Evolutionary conservation across 768 basidiomycete species (phyloP), one percentile per base, ranked within the genome.

Genomic region (Termitomyces sp.): DNA sequence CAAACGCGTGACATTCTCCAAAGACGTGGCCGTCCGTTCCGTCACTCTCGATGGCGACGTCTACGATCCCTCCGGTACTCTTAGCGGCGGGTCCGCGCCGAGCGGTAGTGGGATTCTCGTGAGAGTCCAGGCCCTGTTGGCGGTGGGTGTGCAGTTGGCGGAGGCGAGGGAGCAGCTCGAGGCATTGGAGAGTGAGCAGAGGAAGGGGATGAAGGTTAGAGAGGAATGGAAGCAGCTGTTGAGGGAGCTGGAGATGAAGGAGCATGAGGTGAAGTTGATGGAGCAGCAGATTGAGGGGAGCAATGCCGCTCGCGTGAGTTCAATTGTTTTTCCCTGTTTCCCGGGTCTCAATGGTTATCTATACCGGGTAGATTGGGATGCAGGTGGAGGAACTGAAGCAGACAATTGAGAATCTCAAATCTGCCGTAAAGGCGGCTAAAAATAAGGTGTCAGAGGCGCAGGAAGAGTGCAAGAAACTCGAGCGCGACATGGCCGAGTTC

Each of bases 401-500:
- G 62, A 77, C 77, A 0, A 87, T 96, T 30, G 73, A 64, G 0
- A 80, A 84, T 27, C 77, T 94, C 30, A 76, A 81, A 43, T 68
- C 69, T 20, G 82, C 85, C 1, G 74, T 91, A n/a, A 72, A 85
- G 60, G 73, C 75, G 0, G 86, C 93, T 5, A 84, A 87, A 68
- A 79, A 86, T 55, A 92, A 92, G 67, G 91, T 96, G 70, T 83
- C 82, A 67, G 79, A 74, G 7, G 92, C 93, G 0, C 76, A 87
- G 49, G 85, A 79, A 0, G 95, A 98, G 58, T 83, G 85, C 69
- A 87, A 86, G 74, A 91, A 88, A 66, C 85, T 98, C 24, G 93
- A 98, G 74, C 88, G 88, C 65, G 97, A 99, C 69, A 98, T 99
- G 94, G 85, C 84, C 55, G 97, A 98, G 76, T 98, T 99, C 79